A percentile compares a stretch with the other conserved stretches of the same genome.
Evolutionary conservation across 371 early-diverging fungal genomes (phyloP).

Genomic region (Basidiobolus heterosporus): DNA sequence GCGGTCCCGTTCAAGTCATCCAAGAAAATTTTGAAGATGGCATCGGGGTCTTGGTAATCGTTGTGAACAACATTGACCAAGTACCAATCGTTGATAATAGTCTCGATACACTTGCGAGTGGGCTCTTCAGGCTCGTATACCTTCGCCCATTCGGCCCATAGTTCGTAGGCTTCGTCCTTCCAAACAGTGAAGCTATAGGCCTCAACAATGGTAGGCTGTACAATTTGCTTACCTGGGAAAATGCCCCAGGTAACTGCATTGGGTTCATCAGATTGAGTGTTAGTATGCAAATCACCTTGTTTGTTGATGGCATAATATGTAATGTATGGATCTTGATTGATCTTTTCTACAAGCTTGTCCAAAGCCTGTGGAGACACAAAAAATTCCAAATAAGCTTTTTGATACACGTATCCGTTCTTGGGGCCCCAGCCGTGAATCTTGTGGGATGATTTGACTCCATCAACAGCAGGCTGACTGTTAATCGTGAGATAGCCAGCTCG

Average conservation of each 20-base stretch:
- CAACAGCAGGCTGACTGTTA: slow-evolving; percentile 91
- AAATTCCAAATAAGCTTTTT: slow-evolving; percentile 94
- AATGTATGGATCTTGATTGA: slow-evolving; percentile 44
- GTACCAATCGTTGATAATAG: slow-evolving; percentile 67
- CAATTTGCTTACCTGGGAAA: slow-evolving; percentile 92
- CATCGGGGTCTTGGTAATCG: slow-evolving; percentile 61
- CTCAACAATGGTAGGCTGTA: slow-evolving; percentile 94
- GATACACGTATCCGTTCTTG: slow-evolving; percentile 87
- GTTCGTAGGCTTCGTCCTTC: slow-evolving; percentile 93
- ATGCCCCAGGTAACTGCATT: slow-evolving; percentile 98
- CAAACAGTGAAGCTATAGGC: slow-evolving; percentile 83
- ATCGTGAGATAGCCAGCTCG: slow-evolving; percentile 76
- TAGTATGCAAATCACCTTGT: slow-evolving; percentile 70
- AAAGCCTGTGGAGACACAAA: slow-evolving; percentile 64
- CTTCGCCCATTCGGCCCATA: slow-evolving; percentile 83
- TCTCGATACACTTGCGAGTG: slow-evolving; percentile 38
- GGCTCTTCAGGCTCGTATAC: slow-evolving; percentile 46
- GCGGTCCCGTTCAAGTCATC: too few relatives aligned
- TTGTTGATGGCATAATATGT: slow-evolving; percentile 87
- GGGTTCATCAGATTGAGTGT: slow-evolving; percentile 64
- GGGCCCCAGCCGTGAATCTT: slow-evolving; percentile 90
- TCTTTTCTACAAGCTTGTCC: slow-evolving; percentile 42
- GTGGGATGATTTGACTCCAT: slow-evolving; percentile 71
- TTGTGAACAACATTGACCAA: slow-evolving; percentile 91
- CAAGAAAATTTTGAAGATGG: slow-evolving; percentile 51